A percentile compares a stretch with the other conserved stretches of the same genome.
phyloP scores from a whole-genome alignment of 768 basidiomycete genomes.

The Sistotremastrum niveocremeum region DNA sequence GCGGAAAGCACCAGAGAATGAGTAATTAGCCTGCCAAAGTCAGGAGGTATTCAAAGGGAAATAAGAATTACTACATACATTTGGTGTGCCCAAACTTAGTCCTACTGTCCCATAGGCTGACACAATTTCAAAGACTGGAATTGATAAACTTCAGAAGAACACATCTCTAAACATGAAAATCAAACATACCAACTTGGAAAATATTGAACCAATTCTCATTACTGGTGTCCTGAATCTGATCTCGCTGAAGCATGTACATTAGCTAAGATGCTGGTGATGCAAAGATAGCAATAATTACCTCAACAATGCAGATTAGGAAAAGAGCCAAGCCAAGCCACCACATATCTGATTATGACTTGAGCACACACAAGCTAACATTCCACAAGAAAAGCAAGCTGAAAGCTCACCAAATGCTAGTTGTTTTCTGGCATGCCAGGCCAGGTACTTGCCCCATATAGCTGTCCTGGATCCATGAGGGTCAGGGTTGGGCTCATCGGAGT shows the following conservation, averaged over 20 bases:
- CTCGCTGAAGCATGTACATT: conserved; percentile 28
- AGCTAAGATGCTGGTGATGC: not conserved
- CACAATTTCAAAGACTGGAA: conserved; percentile 68
- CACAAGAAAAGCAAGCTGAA: not conserved
- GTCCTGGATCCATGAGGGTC: conserved; percentile 33
- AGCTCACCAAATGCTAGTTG: conserved; percentile 82
- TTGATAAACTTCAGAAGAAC: not conserved
- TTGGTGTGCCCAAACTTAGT: conserved; percentile 76
- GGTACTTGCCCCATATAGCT: conserved; percentile 60
- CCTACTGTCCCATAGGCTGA: conserved; percentile 87
- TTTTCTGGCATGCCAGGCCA: conserved; percentile 68
- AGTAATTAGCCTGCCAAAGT: conserved; percentile 56
- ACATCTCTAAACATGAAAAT: conserved; percentile 25
- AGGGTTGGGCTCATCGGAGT: conserved; percentile 37
- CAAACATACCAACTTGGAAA: conserved; percentile 54
- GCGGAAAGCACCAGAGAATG: conserved; percentile 64
- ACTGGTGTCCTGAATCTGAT: conserved; percentile 37
- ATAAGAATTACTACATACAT: conserved; percentile 30
- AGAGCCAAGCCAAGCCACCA: conserved; percentile 88
- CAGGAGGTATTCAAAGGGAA: conserved; percentile 1
- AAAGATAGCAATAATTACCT: conserved; percentile 33
- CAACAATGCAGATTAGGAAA: conserved; percentile 86
- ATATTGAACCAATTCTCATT: conserved; percentile 69
- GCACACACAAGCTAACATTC: not conserved
- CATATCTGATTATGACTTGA: conserved; percentile 48